A percentile compares a stretch with the other conserved stretches of the same genome.
phyloP scores from a whole-genome alignment of 768 basidiomycete genomes.

The Gymnopilus junonius region DNA sequence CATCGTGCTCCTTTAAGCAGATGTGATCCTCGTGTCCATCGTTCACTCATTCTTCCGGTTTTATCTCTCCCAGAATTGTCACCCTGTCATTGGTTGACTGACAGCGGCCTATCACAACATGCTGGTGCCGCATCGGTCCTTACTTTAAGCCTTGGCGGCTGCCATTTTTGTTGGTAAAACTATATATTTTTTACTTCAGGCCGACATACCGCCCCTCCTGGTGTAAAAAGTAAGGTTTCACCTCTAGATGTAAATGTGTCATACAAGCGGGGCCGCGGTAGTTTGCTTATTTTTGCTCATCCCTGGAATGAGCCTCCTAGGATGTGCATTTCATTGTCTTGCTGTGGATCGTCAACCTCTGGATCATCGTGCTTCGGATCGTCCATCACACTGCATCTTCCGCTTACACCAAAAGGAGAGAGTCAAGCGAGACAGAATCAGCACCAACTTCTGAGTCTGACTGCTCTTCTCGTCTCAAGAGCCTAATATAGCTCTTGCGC shows the following conservation, averaged over 20 bases:
- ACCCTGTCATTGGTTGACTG: slow-evolving; percentile 11
- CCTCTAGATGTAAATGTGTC: neutral
- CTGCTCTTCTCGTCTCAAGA: slow-evolving; percentile 6
- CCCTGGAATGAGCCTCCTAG: neutral
- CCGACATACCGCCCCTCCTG: slow-evolving; percentile 10
- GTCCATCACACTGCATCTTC: slow-evolving; percentile 1
- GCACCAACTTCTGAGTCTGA: slow-evolving; percentile 13
- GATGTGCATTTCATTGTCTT: neutral
- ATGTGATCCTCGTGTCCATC: slow-evolving; percentile 11
- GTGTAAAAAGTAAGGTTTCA: neutral
- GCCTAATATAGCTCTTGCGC: neutral
- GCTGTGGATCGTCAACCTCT: neutral
- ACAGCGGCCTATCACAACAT: slow-evolving; percentile 19
- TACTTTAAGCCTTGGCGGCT: slow-evolving; percentile 14
- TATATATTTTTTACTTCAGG: neutral
- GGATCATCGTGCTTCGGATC: neutral
- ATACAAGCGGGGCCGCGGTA: slow-evolving; percentile 1
- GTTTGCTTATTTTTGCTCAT: neutral
- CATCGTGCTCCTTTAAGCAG: neutral
- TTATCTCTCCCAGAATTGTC: slow-evolving; percentile 12
- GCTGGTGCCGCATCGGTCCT: slow-evolving; percentile 12
- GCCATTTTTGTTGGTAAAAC: slow-evolving; percentile 8
- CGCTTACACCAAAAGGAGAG: slow-evolving; percentile 8
- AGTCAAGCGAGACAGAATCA: slow-evolving; percentile 18
- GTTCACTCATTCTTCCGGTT: neutral